Base-by-base conservation (phyloP, 306 rosid species). In the Vigna reflexopilosa region DNA sequence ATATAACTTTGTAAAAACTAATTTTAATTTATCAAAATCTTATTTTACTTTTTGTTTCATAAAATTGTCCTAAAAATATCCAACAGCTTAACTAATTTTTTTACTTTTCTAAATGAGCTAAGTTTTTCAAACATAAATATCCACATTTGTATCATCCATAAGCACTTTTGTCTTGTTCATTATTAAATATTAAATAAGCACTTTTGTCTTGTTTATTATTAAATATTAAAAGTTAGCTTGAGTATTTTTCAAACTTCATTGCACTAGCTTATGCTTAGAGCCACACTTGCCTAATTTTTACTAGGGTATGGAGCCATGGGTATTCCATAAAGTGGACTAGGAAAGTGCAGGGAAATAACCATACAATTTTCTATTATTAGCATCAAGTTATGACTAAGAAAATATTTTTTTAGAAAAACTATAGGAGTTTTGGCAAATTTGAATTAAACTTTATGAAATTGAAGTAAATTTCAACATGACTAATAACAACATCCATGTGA, bases 401-500 rank as follows among this genome's bases (percentile, higher is more conserved):
- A 17, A 17, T 26, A 2, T 1, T 26, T 26, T 26, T 26, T 26
- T 1, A 26, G 28, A 26, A 26, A 26, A 26, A 26, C 1, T 26
- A 26, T 26, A n/a, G n/a, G 26, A 48, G 13, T 48, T 36, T 72
- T 55, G 49, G 70, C 62, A 69, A 69, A 24, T 22, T 68, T 49
- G 12, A 40, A 75, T 54, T 50, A 24, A 81, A 82, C 22, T 22
- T 13, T 47, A 24, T 61, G 22, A 40, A 48, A 44, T 42, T 82
- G 16, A 59, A 13, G 76, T 14, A 68, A 75, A 69, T 61, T 22
- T 19, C 49, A 63, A 78, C 78, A 24, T 81, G 40, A 68, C 19
- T 17, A 17, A 17, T 17, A 17, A 17, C 19, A 17, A 17, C 19
- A 17, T 17, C 19, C 19, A 17, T 17, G 0, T 17, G 19, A 17